phyloP scores from a whole-genome alignment of 495 filamentous ascomycete genomes.

The Lasiosphaeriaceae sp. region DNA sequence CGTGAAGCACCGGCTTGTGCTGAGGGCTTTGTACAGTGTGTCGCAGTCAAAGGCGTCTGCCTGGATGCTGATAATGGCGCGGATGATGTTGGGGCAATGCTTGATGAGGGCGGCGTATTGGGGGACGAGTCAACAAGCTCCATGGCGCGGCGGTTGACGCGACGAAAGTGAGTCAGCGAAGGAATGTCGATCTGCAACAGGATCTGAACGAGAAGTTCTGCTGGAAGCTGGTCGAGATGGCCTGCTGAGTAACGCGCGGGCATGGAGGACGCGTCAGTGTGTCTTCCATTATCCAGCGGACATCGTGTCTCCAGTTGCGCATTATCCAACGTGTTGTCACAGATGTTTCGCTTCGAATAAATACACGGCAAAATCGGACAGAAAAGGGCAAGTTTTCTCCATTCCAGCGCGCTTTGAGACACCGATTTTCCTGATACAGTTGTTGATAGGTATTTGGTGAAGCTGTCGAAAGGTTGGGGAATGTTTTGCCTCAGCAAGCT shows the following conservation, averaged over 20 bases:
- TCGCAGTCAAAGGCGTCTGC: neutral
- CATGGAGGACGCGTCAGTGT: slow-evolving; percentile 2
- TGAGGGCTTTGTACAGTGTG: neutral
- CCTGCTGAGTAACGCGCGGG: neutral
- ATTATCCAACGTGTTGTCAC: slow-evolving; percentile 22
- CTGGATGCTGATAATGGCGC: neutral
- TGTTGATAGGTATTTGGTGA: too few relatives aligned
- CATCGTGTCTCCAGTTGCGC: slow-evolving; percentile 20
- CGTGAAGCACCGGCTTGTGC: neutral
- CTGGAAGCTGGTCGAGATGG: slow-evolving; percentile 20
- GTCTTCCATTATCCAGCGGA: slow-evolving; percentile 28
- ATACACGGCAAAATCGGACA: too few relatives aligned
- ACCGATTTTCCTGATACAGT: too few relatives aligned
- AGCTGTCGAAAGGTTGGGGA: too few relatives aligned
- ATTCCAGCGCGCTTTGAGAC: too few relatives aligned
- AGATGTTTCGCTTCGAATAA: too few relatives aligned
- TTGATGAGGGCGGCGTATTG: slow-evolving; percentile 17
- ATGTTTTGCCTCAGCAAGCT: too few relatives aligned
- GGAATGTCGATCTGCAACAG: slow-evolving; percentile 18
- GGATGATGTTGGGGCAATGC: neutral
- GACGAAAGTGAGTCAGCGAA: slow-evolving; percentile 18
- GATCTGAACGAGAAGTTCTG: slow-evolving; percentile 13
- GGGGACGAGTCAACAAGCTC: slow-evolving; percentile 18
- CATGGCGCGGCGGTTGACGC: slow-evolving; percentile 23
- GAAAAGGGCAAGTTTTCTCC: too few relatives aligned